Conservation (phyloP, 2,329 filamentous ascomycete genomes). For the Pseudogymnoascus sp. region DNA sequence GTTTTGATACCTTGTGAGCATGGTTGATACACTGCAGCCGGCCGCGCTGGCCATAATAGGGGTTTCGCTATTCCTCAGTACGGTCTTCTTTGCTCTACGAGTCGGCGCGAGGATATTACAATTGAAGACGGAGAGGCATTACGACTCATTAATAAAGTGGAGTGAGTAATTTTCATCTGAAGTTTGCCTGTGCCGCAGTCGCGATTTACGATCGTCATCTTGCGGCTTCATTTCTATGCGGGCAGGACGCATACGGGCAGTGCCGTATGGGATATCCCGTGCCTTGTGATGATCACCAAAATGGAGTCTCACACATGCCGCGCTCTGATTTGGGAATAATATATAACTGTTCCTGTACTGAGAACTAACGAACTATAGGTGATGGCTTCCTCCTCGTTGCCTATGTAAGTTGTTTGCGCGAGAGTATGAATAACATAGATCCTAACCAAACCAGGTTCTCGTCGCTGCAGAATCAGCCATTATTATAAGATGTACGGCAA, state of each 20-base stretch:
- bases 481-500: neutral
- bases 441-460: neutral
- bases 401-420: neutral
- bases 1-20: neutral
- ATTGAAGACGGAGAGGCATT: neutral
- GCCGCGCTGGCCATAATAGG: conserved; percentile 9
- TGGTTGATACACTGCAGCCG: conserved; percentile 10
- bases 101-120: conserved; percentile 8
- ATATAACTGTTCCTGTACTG: neutral
- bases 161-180: conserved; percentile 23
- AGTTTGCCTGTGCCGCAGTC: neutral
- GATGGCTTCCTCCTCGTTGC: neutral
- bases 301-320: neutral
- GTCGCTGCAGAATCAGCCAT: neutral
- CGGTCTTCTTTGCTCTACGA: conserved; percentile 2
- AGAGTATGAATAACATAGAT: neutral
- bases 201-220: neutral
- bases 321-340: neutral
- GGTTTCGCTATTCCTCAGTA: conserved; percentile 1
- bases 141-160: conserved; percentile 8
- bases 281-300: neutral
- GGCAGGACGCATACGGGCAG: neutral
- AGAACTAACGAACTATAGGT: neutral
- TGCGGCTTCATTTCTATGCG: neutral
- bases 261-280: neutral